phyloP scores from a whole-genome alignment of 2,329 filamentous ascomycete genomes.

The Endothia cerciana region DNA sequence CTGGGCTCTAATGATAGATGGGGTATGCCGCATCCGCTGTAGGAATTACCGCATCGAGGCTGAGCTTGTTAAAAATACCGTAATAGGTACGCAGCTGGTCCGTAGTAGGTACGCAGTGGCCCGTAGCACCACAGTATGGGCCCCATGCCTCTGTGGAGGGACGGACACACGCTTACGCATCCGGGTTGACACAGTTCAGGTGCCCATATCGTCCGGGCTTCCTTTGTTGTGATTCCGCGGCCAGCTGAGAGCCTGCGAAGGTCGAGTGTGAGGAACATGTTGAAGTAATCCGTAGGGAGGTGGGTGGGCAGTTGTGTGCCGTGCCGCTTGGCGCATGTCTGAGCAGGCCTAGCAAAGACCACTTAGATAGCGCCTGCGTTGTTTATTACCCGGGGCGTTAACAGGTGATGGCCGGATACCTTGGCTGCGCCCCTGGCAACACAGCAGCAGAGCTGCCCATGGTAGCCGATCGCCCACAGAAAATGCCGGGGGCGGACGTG shows the following conservation, averaged over 20 bases:
- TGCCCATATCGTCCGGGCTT: background rate
- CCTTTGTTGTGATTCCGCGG: background rate
- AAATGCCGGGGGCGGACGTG: background rate
- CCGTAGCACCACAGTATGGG: background rate
- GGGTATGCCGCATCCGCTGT: background rate
- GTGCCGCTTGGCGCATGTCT: conserved; percentile 7
- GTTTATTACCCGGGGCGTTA: conserved; percentile 13
- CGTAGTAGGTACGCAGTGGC: too few species aligned
- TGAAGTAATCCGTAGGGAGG: background rate
- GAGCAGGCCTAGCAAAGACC: conserved; percentile 4
- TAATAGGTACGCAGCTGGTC: background rate
- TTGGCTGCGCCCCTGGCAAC: background rate
- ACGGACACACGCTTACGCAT: conserved; percentile 1
- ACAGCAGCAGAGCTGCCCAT: background rate
- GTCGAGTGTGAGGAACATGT: conserved; percentile 3
- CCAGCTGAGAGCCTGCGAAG: background rate
- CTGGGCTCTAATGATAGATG: background rate
- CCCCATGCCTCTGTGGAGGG: background rate
- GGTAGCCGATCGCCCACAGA: background rate
- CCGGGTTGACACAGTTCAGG: background rate
- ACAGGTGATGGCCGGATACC: conserved; percentile 9
- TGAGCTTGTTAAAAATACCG: conserved; percentile 3
- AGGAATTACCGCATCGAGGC: background rate
- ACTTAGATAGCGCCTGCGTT: conserved; percentile 16
- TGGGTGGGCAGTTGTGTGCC: background rate